These are phyloP conservation scores for Epichloe coenophiala DNA, from an alignment of 2,329 filamentous ascomycete genomes.

Conservation along the genomic window DNA sequence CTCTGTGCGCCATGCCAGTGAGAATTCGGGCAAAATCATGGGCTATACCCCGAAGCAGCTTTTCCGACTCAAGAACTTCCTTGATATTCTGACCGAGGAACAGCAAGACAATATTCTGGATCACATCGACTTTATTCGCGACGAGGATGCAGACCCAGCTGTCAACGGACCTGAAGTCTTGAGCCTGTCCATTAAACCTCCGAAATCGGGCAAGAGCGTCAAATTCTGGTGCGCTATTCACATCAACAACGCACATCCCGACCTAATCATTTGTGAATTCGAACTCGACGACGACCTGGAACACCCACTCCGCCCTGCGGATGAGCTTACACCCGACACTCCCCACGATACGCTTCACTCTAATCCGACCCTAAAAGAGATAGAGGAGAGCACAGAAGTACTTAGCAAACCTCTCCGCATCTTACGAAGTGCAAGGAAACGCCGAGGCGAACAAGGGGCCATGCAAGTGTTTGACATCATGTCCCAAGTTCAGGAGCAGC, in stretches of 20 bases:
- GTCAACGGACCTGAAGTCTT: constrained; percentile 78
- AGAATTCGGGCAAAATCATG: constrained; percentile 64
- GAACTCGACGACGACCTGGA: constrained; percentile 66
- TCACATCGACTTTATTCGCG: constrained; percentile 76
- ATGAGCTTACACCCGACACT: constrained; percentile 44
- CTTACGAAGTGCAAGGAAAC: constrained; percentile 59
- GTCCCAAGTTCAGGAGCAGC: constrained; percentile 80
- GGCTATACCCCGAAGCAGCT: constrained; percentile 66
- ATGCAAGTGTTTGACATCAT: constrained; percentile 90
- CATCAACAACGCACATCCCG: constrained; percentile 51
- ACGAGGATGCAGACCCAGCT: constrained; percentile 64
- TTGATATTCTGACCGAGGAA: constrained; percentile 73
- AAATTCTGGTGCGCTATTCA: constrained; percentile 88
- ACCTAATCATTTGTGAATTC: constrained; percentile 75
- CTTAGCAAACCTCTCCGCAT: constrained; percentile 67
- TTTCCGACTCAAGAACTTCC: constrained; percentile 61
- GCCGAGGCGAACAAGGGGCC: constrained; percentile 63
- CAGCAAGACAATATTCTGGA: constrained; percentile 74
- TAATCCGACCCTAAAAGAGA: constrained; percentile 60
- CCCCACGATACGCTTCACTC: constrained; percentile 64
- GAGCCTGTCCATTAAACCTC: constrained; percentile 55
- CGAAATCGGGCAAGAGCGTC: constrained; percentile 35
- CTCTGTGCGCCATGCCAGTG: constrained; percentile 60
- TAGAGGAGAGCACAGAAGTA: constrained; percentile 61
- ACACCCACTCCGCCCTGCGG: constrained; percentile 51